These are phyloP conservation scores for Moelleriella libera DNA, from an alignment of 2,329 filamentous ascomycete species.

Conservation along the genomic window DNA sequence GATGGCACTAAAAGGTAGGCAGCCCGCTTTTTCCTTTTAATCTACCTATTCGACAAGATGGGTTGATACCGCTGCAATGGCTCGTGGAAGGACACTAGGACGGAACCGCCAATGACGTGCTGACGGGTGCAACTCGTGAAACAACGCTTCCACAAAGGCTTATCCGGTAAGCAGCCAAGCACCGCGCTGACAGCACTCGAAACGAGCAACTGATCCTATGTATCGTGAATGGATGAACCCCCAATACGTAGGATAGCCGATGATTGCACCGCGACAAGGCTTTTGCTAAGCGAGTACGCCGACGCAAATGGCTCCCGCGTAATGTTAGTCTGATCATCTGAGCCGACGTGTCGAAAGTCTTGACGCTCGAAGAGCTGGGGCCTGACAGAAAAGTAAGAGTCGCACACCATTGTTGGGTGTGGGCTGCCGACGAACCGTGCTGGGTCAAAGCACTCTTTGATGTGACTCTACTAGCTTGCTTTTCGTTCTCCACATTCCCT, in stretches of 20 bases:
- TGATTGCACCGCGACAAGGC: too few species aligned
- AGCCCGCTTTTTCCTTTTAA: background rate
- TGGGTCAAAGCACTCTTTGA: conserved; percentile 1
- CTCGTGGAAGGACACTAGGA: background rate
- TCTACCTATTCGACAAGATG: background rate
- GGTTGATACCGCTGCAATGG: background rate
- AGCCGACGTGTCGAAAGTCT: background rate
- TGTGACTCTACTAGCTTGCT: background rate
- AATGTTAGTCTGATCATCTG: background rate
- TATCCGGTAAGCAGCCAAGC: background rate
- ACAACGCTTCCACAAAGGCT: background rate
- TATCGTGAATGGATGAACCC: background rate
- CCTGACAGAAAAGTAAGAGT: background rate
- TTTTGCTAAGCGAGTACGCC: too few species aligned
- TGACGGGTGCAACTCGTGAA: background rate
- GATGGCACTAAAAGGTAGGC: background rate
- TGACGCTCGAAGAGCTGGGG: background rate
- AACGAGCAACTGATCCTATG: background rate
- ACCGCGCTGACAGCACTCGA: background rate
- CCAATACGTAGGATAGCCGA: too few species aligned
- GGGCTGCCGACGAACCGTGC: background rate
- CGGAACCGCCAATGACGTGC: background rate
- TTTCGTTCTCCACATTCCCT: background rate
- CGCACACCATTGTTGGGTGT: background rate
- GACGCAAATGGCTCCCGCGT: background rate